Evolutionary conservation across 768 basidiomycete genomes (phyloP).

Genomic region (Tricholoma matsutake): DNA sequence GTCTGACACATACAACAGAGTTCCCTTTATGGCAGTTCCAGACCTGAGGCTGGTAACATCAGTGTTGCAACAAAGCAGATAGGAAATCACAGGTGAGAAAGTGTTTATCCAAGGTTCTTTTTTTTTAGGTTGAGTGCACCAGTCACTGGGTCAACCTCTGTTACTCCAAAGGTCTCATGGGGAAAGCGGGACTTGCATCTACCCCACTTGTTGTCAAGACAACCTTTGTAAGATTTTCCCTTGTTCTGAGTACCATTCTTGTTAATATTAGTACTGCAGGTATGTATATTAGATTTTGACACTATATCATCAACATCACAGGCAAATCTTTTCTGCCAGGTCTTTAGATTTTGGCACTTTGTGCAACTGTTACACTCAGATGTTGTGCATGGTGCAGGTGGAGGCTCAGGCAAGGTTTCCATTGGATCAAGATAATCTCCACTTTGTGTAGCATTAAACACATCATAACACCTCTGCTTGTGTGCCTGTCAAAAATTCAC

Average conservation of each 20-base stretch:
- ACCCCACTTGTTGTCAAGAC: constrained; percentile 25
- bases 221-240: constrained; percentile 13
- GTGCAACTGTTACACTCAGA: constrained; percentile 8
- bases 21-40: constrained; percentile 30
- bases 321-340: constrained; percentile 16
- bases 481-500: constrained; percentile 5
- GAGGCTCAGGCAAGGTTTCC: constrained; percentile 19
- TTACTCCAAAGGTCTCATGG: constrained; percentile 15
- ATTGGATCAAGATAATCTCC: constrained; percentile 19
- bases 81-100: constrained; percentile 29
- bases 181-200: constrained; percentile 38
- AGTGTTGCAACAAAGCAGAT: constrained; percentile 35
- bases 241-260: constrained; percentile 12
- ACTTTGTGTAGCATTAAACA: constrained; percentile 21
- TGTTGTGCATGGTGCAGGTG: constrained; percentile 15
- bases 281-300: constrained; percentile 27
- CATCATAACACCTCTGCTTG: background rate
- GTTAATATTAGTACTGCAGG: constrained; percentile 13
- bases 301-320: constrained; percentile 28
- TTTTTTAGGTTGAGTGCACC: constrained; percentile 29
- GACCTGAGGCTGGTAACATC: constrained; percentile 36
- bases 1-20: constrained; percentile 38
- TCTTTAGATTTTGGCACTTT: constrained; percentile 12
- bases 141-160: constrained; percentile 23
- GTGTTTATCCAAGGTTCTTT: constrained; percentile 36